A percentile compares a stretch with the other conserved stretches of the same genome.
phyloP scores from a whole-genome alignment of 2,329 filamentous ascomycete species.

The Alternaria alternata region DNA sequence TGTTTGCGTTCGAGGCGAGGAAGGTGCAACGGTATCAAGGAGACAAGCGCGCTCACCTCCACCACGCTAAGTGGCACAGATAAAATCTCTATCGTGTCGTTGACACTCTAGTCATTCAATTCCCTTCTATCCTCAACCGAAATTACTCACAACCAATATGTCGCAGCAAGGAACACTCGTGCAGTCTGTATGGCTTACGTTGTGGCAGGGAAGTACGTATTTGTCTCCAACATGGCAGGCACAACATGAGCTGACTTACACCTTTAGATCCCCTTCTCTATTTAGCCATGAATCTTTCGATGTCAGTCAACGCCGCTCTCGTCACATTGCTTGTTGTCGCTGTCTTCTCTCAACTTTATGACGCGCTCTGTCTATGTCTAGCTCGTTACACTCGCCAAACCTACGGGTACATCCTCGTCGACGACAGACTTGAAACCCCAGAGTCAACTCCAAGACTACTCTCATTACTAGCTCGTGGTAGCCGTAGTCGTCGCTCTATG shows the following conservation, averaged over 20 bases:
- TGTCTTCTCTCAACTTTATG: not conserved
- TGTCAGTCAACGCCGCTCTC: slow-evolving; percentile 5
- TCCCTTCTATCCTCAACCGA: not conserved
- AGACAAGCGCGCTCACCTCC: not conserved
- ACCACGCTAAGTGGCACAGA: not conserved
- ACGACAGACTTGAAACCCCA: not conserved
- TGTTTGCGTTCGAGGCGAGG: not conserved
- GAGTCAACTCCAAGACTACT: not conserved
- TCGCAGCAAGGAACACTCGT: not conserved
- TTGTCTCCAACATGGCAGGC: not conserved
- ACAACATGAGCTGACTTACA: not conserved
- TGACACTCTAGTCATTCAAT: not conserved
- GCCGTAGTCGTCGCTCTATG: not conserved
- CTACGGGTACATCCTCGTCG: not conserved
- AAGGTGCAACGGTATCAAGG: not conserved
- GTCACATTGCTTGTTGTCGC: slow-evolving; percentile 6
- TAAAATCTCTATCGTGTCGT: not conserved
- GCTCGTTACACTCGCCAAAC: not conserved
- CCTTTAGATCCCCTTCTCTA: slow-evolving; percentile 8
- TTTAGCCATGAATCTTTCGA: not conserved
- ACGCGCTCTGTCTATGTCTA: not conserved
- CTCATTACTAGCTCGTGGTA: not conserved
- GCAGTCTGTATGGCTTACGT: slow-evolving; percentile 8
- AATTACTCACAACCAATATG: not conserved
- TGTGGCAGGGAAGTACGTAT: slow-evolving; percentile 9